Base-by-base conservation (phyloP, 179 eudicot species). In the Amaranthus tricolor region DNA sequence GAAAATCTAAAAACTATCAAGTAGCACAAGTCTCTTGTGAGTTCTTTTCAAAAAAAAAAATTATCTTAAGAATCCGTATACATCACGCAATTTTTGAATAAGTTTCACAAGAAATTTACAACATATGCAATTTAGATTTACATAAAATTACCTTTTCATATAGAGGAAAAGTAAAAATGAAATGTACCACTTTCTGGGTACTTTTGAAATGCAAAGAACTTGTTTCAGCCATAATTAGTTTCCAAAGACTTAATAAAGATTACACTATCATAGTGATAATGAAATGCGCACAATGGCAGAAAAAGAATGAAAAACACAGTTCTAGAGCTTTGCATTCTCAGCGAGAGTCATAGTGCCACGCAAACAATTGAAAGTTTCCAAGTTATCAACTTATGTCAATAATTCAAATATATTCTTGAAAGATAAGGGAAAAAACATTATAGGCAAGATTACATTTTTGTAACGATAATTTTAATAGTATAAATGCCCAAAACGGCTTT, bases 1-100 rank as follows among this genome's bases (percentile, higher is more conserved):
- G 14, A 43, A 19, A 58, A 47, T 17, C 10, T 24, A 11, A 72
- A 72, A 20, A 7, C 19, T n/a, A n/a, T 72, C 17, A 24, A 61
- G 60, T 20, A 13, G 14, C 51, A 31, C 55, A 61, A 51, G 17
- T 61, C 68, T 74, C 61, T 55, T 24, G 67, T 62, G 50, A 62
- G 60, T 50, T 24, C 76, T 49, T 31, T 6, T 16, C 17, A 50
- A 44, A 14, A 73, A 40, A 16, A 31, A 17, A 24, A 24, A 2
- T 21, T 2, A 17, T 53, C 47, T 51, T 5, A 31, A 54, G 15
- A 74, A 43, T 49, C 59, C 12, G 15, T 50, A 17, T 6, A 20
- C 45, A 44, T 54, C 64, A 16, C 66, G 58, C 43, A 45, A 54
- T 20, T 65, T 52, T 62, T 59, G 52, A 58, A 14, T 1, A 4